phyloP scores from a whole-genome alignment of 2,329 filamentous ascomycete genomes.

The Didymosphaeria variabile region DNA sequence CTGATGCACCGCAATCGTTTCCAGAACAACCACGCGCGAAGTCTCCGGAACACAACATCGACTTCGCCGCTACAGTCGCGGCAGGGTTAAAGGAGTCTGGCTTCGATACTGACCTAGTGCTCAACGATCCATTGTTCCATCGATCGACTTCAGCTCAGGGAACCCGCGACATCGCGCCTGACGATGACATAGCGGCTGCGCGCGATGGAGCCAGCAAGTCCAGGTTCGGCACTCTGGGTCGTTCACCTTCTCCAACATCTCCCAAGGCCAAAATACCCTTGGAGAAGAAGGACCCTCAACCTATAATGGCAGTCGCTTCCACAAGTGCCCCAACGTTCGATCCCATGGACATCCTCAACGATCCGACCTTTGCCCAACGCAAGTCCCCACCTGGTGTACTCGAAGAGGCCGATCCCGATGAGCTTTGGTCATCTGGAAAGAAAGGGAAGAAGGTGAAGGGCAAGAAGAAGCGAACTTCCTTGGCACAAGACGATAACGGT shows the following conservation, averaged over 20 bases:
- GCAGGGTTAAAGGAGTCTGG: conserved; percentile 57
- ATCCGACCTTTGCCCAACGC: conserved; percentile 47
- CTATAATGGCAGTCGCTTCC: conserved; percentile 46
- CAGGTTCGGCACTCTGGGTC: conserved; percentile 41
- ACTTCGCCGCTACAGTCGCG: conserved; percentile 59
- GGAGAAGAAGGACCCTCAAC: conserved; percentile 39
- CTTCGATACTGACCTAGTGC: conserved; percentile 56
- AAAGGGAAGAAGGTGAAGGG: conserved; percentile 58
- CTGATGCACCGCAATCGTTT: not conserved
- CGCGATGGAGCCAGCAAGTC: conserved; percentile 40
- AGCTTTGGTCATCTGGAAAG: conserved; percentile 50
- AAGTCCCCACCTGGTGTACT: conserved; percentile 44
- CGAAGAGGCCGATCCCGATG: conserved; percentile 49
- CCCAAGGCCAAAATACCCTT: conserved; percentile 32
- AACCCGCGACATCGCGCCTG: conserved; percentile 38
- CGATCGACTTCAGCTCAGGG: conserved; percentile 38
- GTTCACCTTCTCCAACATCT: conserved; percentile 41
- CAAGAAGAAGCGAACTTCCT: conserved; percentile 50
- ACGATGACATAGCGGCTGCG: conserved; percentile 45
- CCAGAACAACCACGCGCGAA: conserved; percentile 24
- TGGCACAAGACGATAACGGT: conserved; percentile 42
- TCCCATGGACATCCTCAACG: conserved; percentile 48
- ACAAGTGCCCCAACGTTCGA: conserved; percentile 47
- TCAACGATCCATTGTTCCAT: conserved; percentile 52
- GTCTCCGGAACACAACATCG: conserved; percentile 50